phyloP scores from a whole-genome alignment of 2,329 filamentous ascomycete species.

The Bipolaris victoriae region DNA sequence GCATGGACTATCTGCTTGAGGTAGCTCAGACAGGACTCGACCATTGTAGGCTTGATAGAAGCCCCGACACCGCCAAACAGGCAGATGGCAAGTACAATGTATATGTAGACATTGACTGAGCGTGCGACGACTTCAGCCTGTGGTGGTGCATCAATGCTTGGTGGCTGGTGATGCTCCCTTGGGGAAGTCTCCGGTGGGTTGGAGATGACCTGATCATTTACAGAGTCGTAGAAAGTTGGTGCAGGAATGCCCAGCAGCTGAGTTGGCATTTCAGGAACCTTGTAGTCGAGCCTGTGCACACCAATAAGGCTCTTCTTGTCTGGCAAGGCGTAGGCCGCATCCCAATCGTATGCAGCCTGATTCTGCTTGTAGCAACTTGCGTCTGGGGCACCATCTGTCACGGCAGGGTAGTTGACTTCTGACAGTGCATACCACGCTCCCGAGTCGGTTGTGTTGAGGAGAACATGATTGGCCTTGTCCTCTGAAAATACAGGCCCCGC shows the following conservation, averaged over 20 bases:
- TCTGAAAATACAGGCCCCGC: slow-evolving; percentile 62
- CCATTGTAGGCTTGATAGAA: slow-evolving; percentile 19
- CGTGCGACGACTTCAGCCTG: slow-evolving; percentile 21
- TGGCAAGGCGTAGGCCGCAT: slow-evolving; percentile 35
- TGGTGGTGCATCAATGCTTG: slow-evolving; percentile 30
- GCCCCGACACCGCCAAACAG: slow-evolving; percentile 21
- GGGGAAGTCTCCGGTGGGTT: slow-evolving; percentile 30
- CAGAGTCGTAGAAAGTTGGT: slow-evolving; percentile 30
- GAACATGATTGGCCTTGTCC: slow-evolving; percentile 60
- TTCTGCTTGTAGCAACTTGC: slow-evolving; percentile 61
- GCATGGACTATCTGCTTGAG: slow-evolving; percentile 21
- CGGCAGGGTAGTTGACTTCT: slow-evolving; percentile 81
- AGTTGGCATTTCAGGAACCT: slow-evolving; percentile 27
- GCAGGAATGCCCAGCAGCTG: slow-evolving; percentile 34
- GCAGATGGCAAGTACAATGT: slow-evolving; percentile 17
- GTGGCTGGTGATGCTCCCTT: slow-evolving; percentile 19
- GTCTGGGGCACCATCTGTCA: slow-evolving; percentile 70
- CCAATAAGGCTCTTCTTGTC: slow-evolving; percentile 48
- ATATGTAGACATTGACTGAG: slow-evolving; percentile 14
- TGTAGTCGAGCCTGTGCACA: slow-evolving; percentile 46
- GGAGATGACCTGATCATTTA: slow-evolving; percentile 29
- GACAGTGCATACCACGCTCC: slow-evolving; percentile 96
- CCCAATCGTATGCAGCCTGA: slow-evolving; percentile 33
- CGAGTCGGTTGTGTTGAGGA: slow-evolving; percentile 83
- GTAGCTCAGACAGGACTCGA: slow-evolving; percentile 24